A percentile compares a stretch with the other conserved stretches of the same genome.
Conservation (phyloP, 306 rosid genomes). For the Fragaria ananassa region DNA sequence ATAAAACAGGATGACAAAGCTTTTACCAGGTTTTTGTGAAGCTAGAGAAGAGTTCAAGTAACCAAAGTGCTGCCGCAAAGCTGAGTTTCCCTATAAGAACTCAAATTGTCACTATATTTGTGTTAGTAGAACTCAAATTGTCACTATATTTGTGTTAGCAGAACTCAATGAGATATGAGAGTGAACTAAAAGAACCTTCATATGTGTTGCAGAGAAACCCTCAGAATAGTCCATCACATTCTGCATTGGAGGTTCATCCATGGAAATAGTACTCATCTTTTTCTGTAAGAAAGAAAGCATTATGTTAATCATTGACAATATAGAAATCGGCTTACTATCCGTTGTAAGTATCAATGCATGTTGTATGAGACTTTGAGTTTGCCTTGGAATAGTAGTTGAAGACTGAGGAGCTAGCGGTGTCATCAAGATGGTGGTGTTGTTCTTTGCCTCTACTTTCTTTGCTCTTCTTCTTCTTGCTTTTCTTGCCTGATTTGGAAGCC, state of each 20-base stretch:
- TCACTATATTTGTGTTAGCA: not conserved
- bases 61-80: conserved; percentile 44
- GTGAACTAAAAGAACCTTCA: conserved; percentile 38
- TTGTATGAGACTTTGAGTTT: conserved; percentile 24
- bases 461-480: conserved; percentile 30
- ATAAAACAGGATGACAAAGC: not conserved
- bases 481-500: conserved; percentile 27
- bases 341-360: not conserved
- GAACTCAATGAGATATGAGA: not conserved
- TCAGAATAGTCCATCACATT: conserved; percentile 48
- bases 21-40: conserved; percentile 57
- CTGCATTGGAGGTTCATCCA: conserved; percentile 45
- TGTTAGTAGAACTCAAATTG: not conserved
- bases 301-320: conserved; percentile 9
- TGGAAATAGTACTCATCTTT: conserved; percentile 30
- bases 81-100: conserved; percentile 49
- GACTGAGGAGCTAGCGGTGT: conserved; percentile 84
- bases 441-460: conserved; percentile 38
- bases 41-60: conserved; percentile 42
- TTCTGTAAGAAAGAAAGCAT: conserved; percentile 36
- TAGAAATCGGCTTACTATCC: not conserved
- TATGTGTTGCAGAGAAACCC: conserved; percentile 60
- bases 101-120: not conserved
- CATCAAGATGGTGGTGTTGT: conserved; percentile 59
- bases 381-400: conserved; percentile 35